Evolutionary conservation across 306 rosid genomes (phyloP).

Genomic region (Corylus heterophylla): DNA sequence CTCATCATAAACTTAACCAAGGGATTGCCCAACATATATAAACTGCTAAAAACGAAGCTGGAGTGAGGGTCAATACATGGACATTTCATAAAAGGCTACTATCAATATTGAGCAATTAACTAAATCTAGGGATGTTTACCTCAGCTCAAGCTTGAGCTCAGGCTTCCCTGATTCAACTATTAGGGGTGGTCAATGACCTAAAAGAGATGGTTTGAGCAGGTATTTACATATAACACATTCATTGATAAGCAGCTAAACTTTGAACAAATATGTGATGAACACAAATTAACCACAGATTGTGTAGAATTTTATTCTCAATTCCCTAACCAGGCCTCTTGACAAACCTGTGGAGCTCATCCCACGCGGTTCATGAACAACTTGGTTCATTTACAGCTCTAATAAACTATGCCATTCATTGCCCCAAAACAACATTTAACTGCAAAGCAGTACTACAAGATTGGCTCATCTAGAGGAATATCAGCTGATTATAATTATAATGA

Average conservation of each 20-base stretch:
- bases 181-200: too few species aligned
- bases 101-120: not conserved
- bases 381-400: too few species aligned
- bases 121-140: not conserved
- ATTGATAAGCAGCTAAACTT: too few species aligned
- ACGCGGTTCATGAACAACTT: too few species aligned
- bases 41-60: not conserved
- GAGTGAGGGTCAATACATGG: not conserved
- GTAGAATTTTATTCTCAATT: too few species aligned
- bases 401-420: not conserved
- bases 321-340: too few species aligned
- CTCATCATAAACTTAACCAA: not conserved
- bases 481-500: not conserved
- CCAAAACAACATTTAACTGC: not conserved
- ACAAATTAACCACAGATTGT: too few species aligned
- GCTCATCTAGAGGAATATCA: not conserved
- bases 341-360: too few species aligned
- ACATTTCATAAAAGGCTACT: not conserved
- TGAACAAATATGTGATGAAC: too few species aligned
- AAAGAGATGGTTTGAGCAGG: too few species aligned
- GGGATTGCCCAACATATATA: not conserved
- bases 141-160: conserved; percentile 1
- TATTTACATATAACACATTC: too few species aligned
- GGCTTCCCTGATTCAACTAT: not conserved
- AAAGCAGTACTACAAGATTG: not conserved